phyloP scores from a whole-genome alignment of 2,329 filamentous ascomycete genomes.

The Ciborinia camelliae region DNA sequence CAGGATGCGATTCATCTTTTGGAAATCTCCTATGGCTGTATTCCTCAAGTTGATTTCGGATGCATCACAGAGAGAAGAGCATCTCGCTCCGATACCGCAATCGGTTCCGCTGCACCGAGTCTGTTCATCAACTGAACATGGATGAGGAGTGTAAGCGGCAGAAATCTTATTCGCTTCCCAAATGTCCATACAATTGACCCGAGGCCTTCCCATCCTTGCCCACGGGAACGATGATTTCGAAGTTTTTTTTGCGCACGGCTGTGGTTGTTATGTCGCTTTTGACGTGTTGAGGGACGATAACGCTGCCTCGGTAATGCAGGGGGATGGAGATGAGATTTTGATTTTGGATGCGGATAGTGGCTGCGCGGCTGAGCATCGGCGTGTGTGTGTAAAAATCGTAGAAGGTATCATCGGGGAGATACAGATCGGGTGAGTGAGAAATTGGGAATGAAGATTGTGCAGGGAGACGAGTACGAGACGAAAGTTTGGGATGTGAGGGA shows the following conservation, averaged over 20 bases:
- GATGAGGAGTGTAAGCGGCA: conserved; percentile 56
- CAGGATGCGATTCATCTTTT: conserved; percentile 81
- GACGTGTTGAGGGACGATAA: conserved; percentile 59
- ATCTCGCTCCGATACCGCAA: conserved; percentile 48
- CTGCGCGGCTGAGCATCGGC: no score
- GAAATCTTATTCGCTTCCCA: conserved; percentile 62
- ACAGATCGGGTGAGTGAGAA: conserved; percentile 53
- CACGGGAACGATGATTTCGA: conserved; percentile 68
- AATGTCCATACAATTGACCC: conserved; percentile 68
- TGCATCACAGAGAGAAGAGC: conserved; percentile 56
- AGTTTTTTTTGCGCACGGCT: conserved; percentile 60
- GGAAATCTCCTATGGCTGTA: conserved; percentile 80
- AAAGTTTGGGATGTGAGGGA: conserved; percentile 71
- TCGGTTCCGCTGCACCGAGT: conserved; percentile 43
- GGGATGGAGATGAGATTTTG: conserved; percentile 53
- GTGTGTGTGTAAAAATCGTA: conserved; percentile 52
- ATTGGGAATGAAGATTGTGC: conserved; percentile 43
- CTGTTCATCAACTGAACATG: conserved; percentile 47
- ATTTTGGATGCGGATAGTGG: conserved; percentile 41
- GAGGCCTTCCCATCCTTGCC: conserved; percentile 58
- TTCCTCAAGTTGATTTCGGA: conserved; percentile 86
- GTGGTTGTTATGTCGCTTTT: conserved; percentile 60
- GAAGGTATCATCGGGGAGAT: conserved; percentile 49
- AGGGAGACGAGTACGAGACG: conserved; percentile 43
- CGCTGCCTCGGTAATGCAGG: conserved; percentile 64